These are phyloP conservation scores for Colletotrichum camelliae DNA, from an alignment of 2,329 filamentous ascomycete genomes.

Conservation along the genomic window DNA sequence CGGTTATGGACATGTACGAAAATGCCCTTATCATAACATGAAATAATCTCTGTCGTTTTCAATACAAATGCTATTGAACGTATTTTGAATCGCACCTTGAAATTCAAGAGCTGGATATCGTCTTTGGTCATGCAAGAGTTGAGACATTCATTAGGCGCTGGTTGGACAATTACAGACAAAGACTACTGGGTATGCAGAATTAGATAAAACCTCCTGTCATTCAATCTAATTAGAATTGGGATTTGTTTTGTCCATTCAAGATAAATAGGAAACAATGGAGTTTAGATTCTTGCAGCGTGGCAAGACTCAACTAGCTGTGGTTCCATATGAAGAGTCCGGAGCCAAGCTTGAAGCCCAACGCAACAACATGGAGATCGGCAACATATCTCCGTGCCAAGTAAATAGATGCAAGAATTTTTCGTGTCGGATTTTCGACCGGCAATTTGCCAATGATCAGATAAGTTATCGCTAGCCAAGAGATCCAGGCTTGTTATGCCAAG, in stretches of 20 bases:
- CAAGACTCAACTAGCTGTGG: neutral
- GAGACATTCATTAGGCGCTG: neutral
- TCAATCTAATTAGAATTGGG: neutral
- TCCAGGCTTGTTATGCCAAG: neutral
- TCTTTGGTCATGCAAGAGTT: neutral
- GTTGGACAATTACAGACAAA: too few species aligned
- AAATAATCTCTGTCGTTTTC: neutral
- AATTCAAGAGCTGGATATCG: neutral
- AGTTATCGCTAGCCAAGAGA: slow-evolving; percentile 14
- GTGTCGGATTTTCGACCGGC: neutral
- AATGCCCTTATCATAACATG: too few species aligned
- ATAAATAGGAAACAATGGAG: neutral
- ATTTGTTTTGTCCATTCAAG: neutral
- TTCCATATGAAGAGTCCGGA: neutral
- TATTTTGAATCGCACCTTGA: neutral
- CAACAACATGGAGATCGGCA: neutral
- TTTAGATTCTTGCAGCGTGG: neutral
- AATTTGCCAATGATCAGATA: neutral
- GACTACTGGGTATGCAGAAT: neutral
- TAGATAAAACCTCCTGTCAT: neutral
- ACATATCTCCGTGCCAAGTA: neutral
- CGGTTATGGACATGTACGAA: neutral
- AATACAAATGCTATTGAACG: neutral
- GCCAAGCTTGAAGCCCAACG: neutral
- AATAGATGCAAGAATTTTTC: neutral